phyloP scores from a whole-genome alignment of 148 eudicot species.

The Rhododendron ovatum region DNA sequence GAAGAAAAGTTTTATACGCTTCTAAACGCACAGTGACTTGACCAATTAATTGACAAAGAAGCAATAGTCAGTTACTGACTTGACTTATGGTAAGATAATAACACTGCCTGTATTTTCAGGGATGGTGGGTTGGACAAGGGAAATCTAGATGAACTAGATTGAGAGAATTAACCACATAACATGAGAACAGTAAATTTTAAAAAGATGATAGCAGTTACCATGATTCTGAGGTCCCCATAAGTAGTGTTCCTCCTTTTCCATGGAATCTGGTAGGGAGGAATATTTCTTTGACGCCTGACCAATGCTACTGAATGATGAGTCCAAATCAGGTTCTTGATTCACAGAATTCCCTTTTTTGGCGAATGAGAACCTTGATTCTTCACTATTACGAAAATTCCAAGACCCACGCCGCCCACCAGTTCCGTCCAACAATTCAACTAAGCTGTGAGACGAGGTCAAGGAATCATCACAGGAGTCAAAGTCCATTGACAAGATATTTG shows the following conservation, averaged over 20 bases:
- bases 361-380: conserved; percentile 36
- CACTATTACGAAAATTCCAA: conserved; percentile 31
- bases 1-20: not conserved
- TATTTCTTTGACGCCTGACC: conserved; percentile 16
- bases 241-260: conserved; percentile 29
- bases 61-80: not conserved
- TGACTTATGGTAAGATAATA: not conserved
- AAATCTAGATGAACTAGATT: not conserved
- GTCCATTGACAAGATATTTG: conserved; percentile 50
- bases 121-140: not conserved
- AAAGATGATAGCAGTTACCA: conserved; percentile 23
- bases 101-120: not conserved
- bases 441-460: conserved; percentile 22
- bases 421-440: conserved; percentile 24
- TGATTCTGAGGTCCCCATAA: conserved; percentile 26
- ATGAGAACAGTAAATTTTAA: not conserved
- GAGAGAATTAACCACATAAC: not conserved
- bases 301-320: conserved; percentile 16
- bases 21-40: not conserved
- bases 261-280: conserved; percentile 20
- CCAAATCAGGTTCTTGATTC: conserved; percentile 21
- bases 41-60: not conserved
- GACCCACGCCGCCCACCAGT: conserved; percentile 26
- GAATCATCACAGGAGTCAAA: conserved; percentile 48
- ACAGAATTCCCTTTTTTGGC: conserved; percentile 24